Percentiles rank a stretch among this genome's conserved stretches.
Conservation (phyloP, 2,329 filamentous ascomycete species). For the Trichoderma sp. region DNA sequence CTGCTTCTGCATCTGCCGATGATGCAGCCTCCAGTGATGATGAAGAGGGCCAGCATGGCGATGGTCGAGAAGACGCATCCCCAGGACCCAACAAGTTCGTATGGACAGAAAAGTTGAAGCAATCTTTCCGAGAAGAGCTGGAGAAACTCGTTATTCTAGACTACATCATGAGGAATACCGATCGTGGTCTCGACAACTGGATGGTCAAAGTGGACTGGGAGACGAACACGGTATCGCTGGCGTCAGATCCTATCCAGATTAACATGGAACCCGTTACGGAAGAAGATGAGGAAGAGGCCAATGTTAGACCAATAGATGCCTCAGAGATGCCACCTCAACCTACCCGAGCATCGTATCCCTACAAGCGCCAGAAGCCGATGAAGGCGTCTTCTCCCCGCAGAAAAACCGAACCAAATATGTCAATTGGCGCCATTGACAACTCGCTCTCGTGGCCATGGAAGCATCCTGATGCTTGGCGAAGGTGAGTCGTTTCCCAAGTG, state of each 20-base stretch:
- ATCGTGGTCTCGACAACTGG: slow-evolving; percentile 96
- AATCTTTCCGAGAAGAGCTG: slow-evolving; percentile 89
- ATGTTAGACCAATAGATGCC: slow-evolving; percentile 59
- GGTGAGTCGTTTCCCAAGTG: slow-evolving; percentile 35
- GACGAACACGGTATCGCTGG: slow-evolving; percentile 77
- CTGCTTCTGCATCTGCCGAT: slow-evolving; percentile 48
- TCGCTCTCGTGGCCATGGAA: slow-evolving; percentile 99
- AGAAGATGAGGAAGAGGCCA: slow-evolving; percentile 38
- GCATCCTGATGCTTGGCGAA: slow-evolving; percentile 84
- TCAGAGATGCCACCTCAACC: slow-evolving; percentile 42
- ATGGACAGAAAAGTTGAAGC: slow-evolving; percentile 86
- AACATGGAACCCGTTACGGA: slow-evolving; percentile 53
- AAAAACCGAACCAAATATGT: slow-evolving; percentile 58
- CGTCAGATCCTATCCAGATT: slow-evolving; percentile 73
- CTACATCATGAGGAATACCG: slow-evolving; percentile 99
- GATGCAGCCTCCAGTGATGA: slow-evolving; percentile 66
- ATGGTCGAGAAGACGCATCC: slow-evolving; percentile 37
- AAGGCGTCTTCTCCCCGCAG: slow-evolving; percentile 58
- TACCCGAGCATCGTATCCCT: slow-evolving; percentile 58
- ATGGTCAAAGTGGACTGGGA: slow-evolving; percentile 97
- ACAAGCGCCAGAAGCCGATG: slow-evolving; percentile 82
- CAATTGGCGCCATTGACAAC: slow-evolving; percentile 93
- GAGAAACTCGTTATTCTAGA: slow-evolving; percentile 97
- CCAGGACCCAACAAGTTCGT: slow-evolving; percentile 56
- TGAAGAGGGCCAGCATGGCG: slow-evolving; percentile 53